Percentiles rank a stretch among this genome's conserved stretches.
These are phyloP conservation scores for Aureobasidium lini DNA, from an alignment of 2,329 filamentous ascomycete species.

Conservation along the genomic window DNA sequence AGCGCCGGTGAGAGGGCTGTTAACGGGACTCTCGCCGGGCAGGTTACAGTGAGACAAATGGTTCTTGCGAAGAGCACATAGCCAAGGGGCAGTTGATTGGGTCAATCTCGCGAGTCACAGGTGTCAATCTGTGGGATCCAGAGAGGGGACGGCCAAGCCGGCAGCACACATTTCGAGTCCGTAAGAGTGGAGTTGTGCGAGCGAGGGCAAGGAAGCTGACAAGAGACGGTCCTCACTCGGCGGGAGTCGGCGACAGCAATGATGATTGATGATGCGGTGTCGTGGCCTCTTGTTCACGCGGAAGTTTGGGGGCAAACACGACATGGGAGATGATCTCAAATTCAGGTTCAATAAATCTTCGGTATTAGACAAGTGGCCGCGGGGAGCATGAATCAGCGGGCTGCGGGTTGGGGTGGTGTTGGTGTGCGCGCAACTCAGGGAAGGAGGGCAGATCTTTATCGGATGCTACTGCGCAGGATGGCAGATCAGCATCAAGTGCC, in stretches of 20 bases:
- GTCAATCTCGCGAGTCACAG: not conserved
- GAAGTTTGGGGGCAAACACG: conserved; percentile 1
- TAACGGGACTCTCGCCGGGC: not conserved
- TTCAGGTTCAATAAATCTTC: not conserved
- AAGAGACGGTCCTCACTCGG: conserved; percentile 3
- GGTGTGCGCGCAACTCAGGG: not conserved
- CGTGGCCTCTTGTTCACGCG: conserved; percentile 4
- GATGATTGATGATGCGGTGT: not conserved
- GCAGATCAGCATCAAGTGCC: not conserved
- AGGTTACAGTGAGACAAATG: not conserved
- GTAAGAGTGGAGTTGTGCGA: conserved; percentile 6
- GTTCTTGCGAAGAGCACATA: not conserved
- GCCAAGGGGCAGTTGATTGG: conserved; percentile 5
- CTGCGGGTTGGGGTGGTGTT: conserved; percentile 1
- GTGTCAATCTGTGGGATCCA: conserved; percentile 7
- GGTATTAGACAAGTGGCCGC: not conserved
- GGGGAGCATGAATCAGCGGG: conserved; percentile 6
- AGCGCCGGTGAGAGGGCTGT: not conserved
- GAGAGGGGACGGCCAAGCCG: conserved; percentile 9
- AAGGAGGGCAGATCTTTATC: conserved; percentile 4
- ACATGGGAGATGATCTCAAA: not conserved
- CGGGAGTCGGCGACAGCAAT: not conserved
- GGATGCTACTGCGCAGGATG: not conserved
- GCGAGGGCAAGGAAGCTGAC: not conserved
- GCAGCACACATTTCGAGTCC: not conserved